A percentile compares a stretch with the other conserved stretches of the same genome.
phyloP scores from a whole-genome alignment of 2,329 filamentous ascomycete genomes.

The Ophiostoma ips region DNA sequence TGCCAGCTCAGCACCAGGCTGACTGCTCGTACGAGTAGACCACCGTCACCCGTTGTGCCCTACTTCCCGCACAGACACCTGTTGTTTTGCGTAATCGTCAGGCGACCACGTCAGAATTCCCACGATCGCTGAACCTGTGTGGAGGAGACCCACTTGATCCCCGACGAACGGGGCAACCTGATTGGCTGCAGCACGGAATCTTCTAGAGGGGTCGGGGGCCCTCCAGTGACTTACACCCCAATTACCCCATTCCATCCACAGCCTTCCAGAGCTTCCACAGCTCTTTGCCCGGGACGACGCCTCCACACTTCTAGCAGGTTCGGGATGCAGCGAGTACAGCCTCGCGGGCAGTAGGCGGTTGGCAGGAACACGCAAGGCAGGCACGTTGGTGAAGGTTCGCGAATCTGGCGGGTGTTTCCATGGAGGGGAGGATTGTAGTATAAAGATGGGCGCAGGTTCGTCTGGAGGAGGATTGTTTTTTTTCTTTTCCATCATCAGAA shows the following conservation, averaged over 20 bases:
- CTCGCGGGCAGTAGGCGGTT: neutral
- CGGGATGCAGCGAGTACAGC: neutral
- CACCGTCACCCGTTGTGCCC: too few relatives aligned
- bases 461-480: neutral
- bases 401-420: neutral
- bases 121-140: too few relatives aligned
- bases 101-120: too few relatives aligned
- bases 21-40: too few relatives aligned
- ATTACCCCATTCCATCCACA: too few relatives aligned
- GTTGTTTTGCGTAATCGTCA: too few relatives aligned
- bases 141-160: neutral
- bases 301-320: neutral
- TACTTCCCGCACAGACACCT: too few relatives aligned
- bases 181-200: neutral
- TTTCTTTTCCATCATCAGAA: constrained; percentile 3
- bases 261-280: neutral
- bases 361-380: too few relatives aligned
- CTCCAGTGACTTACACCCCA: neutral
- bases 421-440: constrained; percentile 6
- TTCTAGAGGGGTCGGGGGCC: neutral
- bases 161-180: neutral
- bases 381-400: too few relatives aligned
- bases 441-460: constrained; percentile 2
- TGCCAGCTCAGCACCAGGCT: too few relatives aligned
- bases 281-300: too few relatives aligned